Evolutionary conservation across 805 yeast genomes (phyloP).

Genomic region (Ogataea nitratoaversa): DNA sequence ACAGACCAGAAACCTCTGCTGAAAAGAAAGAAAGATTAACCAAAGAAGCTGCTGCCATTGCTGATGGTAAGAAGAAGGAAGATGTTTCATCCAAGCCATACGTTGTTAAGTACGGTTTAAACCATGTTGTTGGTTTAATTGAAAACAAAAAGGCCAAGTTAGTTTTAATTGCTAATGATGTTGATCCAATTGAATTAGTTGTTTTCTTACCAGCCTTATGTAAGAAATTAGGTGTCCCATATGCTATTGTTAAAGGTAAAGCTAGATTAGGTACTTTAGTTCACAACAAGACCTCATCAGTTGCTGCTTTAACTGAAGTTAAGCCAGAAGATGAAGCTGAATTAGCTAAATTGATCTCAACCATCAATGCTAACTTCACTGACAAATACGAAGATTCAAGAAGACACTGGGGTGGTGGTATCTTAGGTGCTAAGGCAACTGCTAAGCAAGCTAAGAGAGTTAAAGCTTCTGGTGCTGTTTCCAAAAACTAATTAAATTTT

Average conservation of each 20-base stretch:
- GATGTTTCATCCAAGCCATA: constrained; percentile 95
- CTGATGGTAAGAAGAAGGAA: constrained; percentile 94
- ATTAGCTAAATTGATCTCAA: constrained; percentile 83
- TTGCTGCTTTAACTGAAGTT: constrained; percentile 93
- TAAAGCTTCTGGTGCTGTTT: constrained; percentile 40
- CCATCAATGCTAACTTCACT: constrained; percentile 85
- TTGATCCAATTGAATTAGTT: constrained; percentile 96
- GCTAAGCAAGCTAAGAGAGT: constrained; percentile 76
- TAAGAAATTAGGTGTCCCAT: constrained; percentile 97
- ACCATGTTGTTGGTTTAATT: constrained; percentile 92
- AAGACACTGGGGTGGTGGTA: constrained; percentile 99
- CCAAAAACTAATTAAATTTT: background rate
- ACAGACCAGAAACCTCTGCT: constrained; percentile 94
- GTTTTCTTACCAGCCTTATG: constrained; percentile 95
- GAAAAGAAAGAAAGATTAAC: constrained; percentile 98
- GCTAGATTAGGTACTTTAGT: constrained; percentile 95
- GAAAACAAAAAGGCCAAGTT: constrained; percentile 97
- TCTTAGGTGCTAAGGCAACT: constrained; percentile 88
- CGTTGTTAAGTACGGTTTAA: constrained; percentile 93
- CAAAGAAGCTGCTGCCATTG: constrained; percentile 96
- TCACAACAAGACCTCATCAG: constrained; percentile 94
- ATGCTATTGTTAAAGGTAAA: constrained; percentile 95
- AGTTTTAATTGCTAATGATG: constrained; percentile 95
- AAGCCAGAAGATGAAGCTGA: constrained; percentile 89
- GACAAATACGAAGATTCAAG: constrained; percentile 91